These are phyloP conservation scores for Exophiala aquamarina DNA, from an alignment of 2,329 filamentous ascomycete genomes.

Conservation along the genomic window DNA sequence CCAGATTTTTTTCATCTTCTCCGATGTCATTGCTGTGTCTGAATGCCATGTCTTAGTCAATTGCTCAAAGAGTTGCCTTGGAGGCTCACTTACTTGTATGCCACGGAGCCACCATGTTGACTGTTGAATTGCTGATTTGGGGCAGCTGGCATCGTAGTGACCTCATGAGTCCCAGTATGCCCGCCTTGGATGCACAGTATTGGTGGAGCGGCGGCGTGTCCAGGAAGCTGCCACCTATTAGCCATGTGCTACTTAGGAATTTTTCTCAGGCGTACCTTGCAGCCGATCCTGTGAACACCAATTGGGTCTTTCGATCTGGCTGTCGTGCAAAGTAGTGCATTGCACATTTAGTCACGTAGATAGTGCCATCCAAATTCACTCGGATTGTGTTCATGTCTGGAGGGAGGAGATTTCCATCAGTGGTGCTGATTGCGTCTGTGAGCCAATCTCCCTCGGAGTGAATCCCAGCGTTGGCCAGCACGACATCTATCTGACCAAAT, in stretches of 20 bases:
- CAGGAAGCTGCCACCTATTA: no score
- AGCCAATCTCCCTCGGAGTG: conserved; percentile 20
- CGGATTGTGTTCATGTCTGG: conserved; percentile 27
- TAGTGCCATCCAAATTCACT: conserved; percentile 25
- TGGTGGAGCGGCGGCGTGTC: conserved; percentile 10
- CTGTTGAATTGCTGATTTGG: conserved; percentile 10
- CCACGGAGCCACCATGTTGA: conserved; percentile 24
- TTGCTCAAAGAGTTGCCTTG: not conserved
- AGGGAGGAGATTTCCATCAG: not conserved
- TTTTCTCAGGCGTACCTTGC: no score
- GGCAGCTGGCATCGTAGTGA: conserved; percentile 23
- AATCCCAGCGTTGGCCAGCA: conserved; percentile 30
- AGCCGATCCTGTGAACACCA: conserved; percentile 11
- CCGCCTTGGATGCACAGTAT: conserved; percentile 26
- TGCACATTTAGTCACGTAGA: conserved; percentile 27
- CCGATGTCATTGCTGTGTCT: conserved; percentile 9
- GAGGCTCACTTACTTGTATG: conserved; percentile 17
- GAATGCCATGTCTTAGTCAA: not conserved
- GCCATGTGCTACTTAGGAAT: no score
- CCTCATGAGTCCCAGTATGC: conserved; percentile 29
- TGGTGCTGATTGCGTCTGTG: conserved; percentile 3
- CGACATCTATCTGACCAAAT: conserved; percentile 28
- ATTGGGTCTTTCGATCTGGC: conserved; percentile 1
- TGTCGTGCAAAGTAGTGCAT: conserved; percentile 25
- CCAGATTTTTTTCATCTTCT: conserved; percentile 26